Conservation (phyloP, 176 grass and related monocot genomes). For the Oryza rufipogon region DNA sequence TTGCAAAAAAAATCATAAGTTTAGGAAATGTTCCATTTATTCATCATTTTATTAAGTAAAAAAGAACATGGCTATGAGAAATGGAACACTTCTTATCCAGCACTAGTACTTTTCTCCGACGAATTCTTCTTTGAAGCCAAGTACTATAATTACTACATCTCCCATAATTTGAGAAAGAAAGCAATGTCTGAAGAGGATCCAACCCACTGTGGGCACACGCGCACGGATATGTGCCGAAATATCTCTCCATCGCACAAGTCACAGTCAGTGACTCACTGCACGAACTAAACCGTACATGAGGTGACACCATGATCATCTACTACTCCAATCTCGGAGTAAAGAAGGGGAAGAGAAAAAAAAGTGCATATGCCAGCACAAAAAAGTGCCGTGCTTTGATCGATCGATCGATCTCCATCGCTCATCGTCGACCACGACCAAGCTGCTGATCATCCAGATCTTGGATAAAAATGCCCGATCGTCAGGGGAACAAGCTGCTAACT, state of each 20-base stretch:
- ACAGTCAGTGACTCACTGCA: background rate
- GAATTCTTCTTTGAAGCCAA: too few relatives aligned
- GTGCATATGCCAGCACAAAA: too few relatives aligned
- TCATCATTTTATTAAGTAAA: too few relatives aligned
- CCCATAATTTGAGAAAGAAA: too few relatives aligned
- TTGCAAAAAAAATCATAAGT: too few relatives aligned
- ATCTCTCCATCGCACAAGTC: constrained; percentile 13
- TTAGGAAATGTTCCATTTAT: too few relatives aligned
- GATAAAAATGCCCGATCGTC: background rate
- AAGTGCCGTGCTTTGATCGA: too few relatives aligned
- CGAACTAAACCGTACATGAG: background rate
- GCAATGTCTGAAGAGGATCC: background rate
- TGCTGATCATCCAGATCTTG: background rate
- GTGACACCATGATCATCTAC: background rate
- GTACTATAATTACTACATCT: too few relatives aligned
- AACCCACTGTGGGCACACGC: background rate
- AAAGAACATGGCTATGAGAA: too few relatives aligned
- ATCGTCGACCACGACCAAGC: background rate
- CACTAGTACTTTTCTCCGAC: too few relatives aligned
- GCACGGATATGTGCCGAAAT: background rate
- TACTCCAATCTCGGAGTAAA: background rate
- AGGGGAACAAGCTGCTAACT: background rate
- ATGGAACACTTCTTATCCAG: too few relatives aligned
- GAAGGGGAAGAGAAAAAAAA: background rate
- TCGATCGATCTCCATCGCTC: background rate